Evolutionary conservation across 768 basidiomycete species (phyloP).

Genomic region (Chalciporus chontae): DNA sequence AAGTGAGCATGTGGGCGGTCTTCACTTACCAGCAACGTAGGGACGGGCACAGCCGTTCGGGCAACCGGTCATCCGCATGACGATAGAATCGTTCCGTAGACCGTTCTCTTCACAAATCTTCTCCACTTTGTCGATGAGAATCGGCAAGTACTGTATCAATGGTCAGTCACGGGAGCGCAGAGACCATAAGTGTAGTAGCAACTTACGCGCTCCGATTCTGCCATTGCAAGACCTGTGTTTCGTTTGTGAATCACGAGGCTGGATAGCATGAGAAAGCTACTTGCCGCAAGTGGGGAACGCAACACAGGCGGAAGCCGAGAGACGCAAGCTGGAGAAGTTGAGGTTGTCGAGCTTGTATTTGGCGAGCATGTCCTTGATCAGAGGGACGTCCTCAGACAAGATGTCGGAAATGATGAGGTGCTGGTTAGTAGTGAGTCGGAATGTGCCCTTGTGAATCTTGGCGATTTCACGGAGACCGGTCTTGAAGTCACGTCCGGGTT

Average conservation of each 20-base stretch:
- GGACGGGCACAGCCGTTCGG: slow-evolving; percentile 93
- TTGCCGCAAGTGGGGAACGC: slow-evolving; percentile 91
- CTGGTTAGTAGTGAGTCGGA: slow-evolving; percentile 94
- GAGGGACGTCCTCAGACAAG: slow-evolving; percentile 61
- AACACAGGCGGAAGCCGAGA: slow-evolving; percentile 94
- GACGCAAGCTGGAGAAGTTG: slow-evolving; percentile 68
- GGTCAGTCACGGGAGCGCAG: slow-evolving; percentile 28
- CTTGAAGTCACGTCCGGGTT: slow-evolving; percentile 88
- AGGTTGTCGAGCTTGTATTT: slow-evolving; percentile 91
- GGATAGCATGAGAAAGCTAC: slow-evolving; percentile 5
- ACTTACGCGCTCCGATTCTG: slow-evolving; percentile 67
- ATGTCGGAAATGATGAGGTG: slow-evolving; percentile 89
- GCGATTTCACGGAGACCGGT: slow-evolving; percentile 90
- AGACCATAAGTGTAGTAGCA: not conserved
- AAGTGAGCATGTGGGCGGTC: not conserved
- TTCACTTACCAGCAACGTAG: slow-evolving; percentile 72
- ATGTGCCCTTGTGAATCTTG: slow-evolving; percentile 88
- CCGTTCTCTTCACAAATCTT: slow-evolving; percentile 92
- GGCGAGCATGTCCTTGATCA: slow-evolving; percentile 74
- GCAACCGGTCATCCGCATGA: slow-evolving; percentile 99
- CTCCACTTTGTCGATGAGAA: slow-evolving; percentile 93
- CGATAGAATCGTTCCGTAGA: slow-evolving; percentile 87
- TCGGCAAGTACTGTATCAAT: slow-evolving; percentile 72
- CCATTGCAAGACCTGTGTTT: slow-evolving; percentile 63
- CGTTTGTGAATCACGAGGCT: not conserved